Evolutionary conservation across 192 early-diverging fungal genomes (phyloP), one percentile per base, ranked within the genome.

Genomic region (Rhizophagus sp.): DNA sequence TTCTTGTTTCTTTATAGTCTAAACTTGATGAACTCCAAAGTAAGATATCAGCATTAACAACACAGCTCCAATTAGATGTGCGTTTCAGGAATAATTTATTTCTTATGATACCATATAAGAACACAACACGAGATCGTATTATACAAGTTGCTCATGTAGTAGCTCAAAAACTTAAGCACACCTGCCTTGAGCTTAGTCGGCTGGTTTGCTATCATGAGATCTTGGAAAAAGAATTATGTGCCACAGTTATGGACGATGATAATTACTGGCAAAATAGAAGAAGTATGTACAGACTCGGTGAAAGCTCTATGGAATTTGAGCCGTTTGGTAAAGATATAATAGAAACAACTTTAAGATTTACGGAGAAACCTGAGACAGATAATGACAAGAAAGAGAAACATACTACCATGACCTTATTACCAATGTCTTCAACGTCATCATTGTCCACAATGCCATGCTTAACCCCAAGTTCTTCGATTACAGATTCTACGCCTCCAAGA

Each of bases 171-270:
- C 81, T 95, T 30, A 85, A 85, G 68, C 84, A 87, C 30, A 84
- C 89, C 24, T 90, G 90, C 50, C 73, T 95, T 50, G 79, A 85
- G n/a, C 81, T 92, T 49, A 90, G 88, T 63, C 85, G 90, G 39
- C 80, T 94, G 25, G 88, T 89, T 27, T 95, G 94, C 72, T 95
- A 93, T 84, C 88, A 90, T 11, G 91, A 92, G 36, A 89, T 93
- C 71, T 62, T 95, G 30, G 91, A 94, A 78, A 79, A 79, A 79
- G 78, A 79, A 72, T 79, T 79, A 79, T 79, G 78, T 62, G 39
- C 63, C 10, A 68, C 78, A 13, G 78, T 79, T 12, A 79, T 79
- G 78, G 78, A 79, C n/a, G 68, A 79, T 62, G 34, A 71, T 41
- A 44, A 71, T 34, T 79, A 79, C 71, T 79, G 78, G 78, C 27